Evolutionary conservation across 2,329 filamentous ascomycete species (phyloP), one percentile per base, ranked within the genome.

Genomic region (Trichoderma breve): DNA sequence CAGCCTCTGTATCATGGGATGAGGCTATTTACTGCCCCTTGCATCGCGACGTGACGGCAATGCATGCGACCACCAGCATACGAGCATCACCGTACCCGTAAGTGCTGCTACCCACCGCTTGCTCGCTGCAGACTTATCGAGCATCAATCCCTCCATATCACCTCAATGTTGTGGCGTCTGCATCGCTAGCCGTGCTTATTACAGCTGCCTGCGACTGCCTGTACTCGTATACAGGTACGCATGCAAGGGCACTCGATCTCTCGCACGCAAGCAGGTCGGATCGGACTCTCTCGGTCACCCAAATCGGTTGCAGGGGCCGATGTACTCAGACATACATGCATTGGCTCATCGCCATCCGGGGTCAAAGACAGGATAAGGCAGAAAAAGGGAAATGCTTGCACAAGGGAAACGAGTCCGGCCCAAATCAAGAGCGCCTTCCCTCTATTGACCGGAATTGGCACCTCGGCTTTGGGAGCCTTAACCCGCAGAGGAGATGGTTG

Each of bases 271-370:
- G 18, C 65, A 60, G 34, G 65, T 30, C 53, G 43, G 51, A 43
- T 69, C 36, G 36, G 55, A 32, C 24, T 69, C 32, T 11, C 26
- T 69, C 39, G 57, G 66, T 60, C 55, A 21, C 26, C 18, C 57
- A 32, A 61, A 61, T 53, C 55, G 47, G 30, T n/a, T 12, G 43
- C 43, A 51, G 43, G 43, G 43, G 43, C 43, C 43, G 43, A 47
- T 34, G 63, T 51, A 28, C 28, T 69, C 57, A 61, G 66, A 62
- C 57, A 53, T 51, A 62, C 57, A 53, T 51, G 66, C 66, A 69
- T 61, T 51, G 36, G 28, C 47, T 43, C 63, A 55, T 55, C 66
- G 55, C 36, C 57, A 61, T 69, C 55, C 34, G 57, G 66, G 55
- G 55, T 43, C 28, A 34, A 8, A 14, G 21, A 26, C 53, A 28